Conservation (phyloP, 495 filamentous ascomycete genomes). For the Daldinia caldariorum region DNA sequence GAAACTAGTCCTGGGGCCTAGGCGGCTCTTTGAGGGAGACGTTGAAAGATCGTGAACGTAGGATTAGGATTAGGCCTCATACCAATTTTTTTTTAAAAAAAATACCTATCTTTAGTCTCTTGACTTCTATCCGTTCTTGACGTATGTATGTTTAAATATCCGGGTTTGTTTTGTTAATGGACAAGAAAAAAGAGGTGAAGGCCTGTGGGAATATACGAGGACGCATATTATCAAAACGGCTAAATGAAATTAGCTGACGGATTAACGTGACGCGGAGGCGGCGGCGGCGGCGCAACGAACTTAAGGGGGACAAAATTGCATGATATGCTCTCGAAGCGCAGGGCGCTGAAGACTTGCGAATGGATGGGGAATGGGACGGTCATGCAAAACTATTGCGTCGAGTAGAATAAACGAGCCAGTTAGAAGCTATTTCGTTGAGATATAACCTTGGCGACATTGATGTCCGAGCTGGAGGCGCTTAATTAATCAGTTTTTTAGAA, state of each 20-base stretch:
- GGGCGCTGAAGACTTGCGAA: slow-evolving; percentile 14
- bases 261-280: slow-evolving; percentile 12
- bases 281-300: slow-evolving; percentile 3
- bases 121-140: background rate
- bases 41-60: slow-evolving; percentile 7
- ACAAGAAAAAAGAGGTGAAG: background rate
- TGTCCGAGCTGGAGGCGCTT: slow-evolving; percentile 34
- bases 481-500: slow-evolving; percentile 18
- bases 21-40: slow-evolving; percentile 10
- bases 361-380: slow-evolving; percentile 7
- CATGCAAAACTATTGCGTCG: slow-evolving; percentile 25
- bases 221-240: background rate
- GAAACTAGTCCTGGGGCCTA: slow-evolving; percentile 8
- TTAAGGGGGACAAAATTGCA: slow-evolving; percentile 1
- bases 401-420: slow-evolving; percentile 33
- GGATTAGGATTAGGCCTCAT: slow-evolving; percentile 13
- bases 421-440: slow-evolving; percentile 5
- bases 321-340: slow-evolving; percentile 19
- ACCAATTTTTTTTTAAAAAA: too few relatives aligned
- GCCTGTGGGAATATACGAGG: background rate
- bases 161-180: background rate
- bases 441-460: slow-evolving; percentile 18
- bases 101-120: slow-evolving; percentile 29
- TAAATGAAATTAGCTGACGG: slow-evolving; percentile 16
- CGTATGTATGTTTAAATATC: background rate